Base-by-base conservation (phyloP, 306 rosid species). In the Luffa aegyptiaca region DNA sequence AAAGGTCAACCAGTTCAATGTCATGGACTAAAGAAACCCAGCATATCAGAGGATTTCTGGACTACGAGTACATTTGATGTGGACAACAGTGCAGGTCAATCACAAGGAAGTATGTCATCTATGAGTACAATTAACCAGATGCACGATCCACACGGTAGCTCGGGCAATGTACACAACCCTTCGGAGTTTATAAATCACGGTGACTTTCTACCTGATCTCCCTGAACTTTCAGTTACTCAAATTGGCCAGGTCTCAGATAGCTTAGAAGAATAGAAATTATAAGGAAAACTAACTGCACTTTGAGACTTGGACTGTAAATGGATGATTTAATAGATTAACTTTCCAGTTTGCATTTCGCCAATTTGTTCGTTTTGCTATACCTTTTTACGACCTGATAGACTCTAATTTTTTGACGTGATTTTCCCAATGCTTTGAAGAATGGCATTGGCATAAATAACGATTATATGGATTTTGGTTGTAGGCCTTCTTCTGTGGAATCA, bases 401-500 rank as follows among this genome's bases (percentile, higher is more conserved):
- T 69, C 53, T 12, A 18, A 37, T 14, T 68, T 41, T 68, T 68
- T 33, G 16, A 17, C 17, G 21, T 68, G 74, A 37, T 39, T 18
- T 39, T 66, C 74, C 74, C 31, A 16, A 8, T 39, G 48, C 26
- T 37, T 66, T 66, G 44, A 21, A 70, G 76, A 72, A 46, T 26
- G 77, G 10, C 41, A 48, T 72, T 46, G 42, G 5, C 77, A 11
- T 13, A 26, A 72, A 33, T 72, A 72, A 26, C 11, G 11, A 20
- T 45, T 45, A 20, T 44, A 44, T 70, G 18, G 56, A 70, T 37
- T 0, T 71, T 83, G 84, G 83, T 69, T 85, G 81, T 90, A 95
- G 99, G 99, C 82, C 84, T 90, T 80, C 92, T 88, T 88, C 92
- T 93, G 80, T 95, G 97, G 97, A 95, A 90, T 83, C 97, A 93